phyloP scores from a whole-genome alignment of 305 asterid genomes.

The Fraxinus baroniana region DNA sequence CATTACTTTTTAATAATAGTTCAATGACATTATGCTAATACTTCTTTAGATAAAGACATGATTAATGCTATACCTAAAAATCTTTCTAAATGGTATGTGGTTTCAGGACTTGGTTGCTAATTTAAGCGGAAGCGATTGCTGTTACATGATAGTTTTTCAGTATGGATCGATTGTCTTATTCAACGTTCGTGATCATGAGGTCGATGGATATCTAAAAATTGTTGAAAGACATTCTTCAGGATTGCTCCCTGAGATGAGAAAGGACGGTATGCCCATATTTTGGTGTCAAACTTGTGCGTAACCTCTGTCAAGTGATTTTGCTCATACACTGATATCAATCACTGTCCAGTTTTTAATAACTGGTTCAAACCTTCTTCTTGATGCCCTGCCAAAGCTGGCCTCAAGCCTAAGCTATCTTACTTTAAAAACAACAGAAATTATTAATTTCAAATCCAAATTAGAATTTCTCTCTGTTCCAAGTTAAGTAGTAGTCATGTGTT shows the following conservation, averaged over 20 bases:
- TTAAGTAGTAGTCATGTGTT: neutral
- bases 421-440: neutral
- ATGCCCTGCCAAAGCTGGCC: neutral
- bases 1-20: neutral
- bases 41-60: neutral
- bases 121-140: constrained; percentile 58
- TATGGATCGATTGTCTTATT: constrained; percentile 92
- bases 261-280: constrained; percentile 64
- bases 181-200: constrained; percentile 75
- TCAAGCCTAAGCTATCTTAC: neutral
- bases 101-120: constrained; percentile 65
- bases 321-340: neutral
- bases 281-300: neutral
- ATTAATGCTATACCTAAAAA: neutral
- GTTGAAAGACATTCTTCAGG: constrained; percentile 72
- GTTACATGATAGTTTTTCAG: constrained; percentile 88
- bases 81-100: neutral
- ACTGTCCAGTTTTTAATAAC: neutral
- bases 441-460: neutral
- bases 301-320: neutral
- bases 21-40: neutral
- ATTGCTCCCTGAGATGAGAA: constrained; percentile 76
- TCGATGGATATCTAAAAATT: constrained; percentile 71
- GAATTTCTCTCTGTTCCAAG: neutral
- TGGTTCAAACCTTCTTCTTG: neutral